Percentiles rank a stretch among this genome's conserved stretches.
Conservation (phyloP, 1,284 basidiomycete genomes). For the Trichosporon ovoides region DNA sequence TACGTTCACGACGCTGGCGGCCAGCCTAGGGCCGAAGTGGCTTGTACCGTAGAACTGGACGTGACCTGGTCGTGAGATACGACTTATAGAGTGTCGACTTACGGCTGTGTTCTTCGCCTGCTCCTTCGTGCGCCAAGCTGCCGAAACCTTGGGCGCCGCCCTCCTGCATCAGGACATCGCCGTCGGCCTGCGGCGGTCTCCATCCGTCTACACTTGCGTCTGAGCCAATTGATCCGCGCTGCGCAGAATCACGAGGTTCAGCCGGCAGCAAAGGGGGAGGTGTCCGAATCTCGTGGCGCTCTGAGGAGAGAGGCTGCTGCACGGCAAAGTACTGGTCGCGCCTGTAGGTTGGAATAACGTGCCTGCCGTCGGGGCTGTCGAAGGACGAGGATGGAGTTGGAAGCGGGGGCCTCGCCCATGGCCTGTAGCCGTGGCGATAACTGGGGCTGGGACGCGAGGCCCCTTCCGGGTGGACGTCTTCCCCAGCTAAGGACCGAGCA, state of each 20-base stretch:
- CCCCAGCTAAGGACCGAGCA: not conserved
- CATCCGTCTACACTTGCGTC: not conserved
- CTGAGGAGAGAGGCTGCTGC: constrained; percentile 13
- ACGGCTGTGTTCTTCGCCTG: constrained; percentile 19
- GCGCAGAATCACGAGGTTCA: not conserved
- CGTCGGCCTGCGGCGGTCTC: constrained; percentile 14
- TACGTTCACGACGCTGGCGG: constrained; percentile 25
- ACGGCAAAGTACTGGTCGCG: constrained; percentile 2
- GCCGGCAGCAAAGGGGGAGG: not conserved
- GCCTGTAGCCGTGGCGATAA: not conserved
- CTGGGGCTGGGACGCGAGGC: not conserved
- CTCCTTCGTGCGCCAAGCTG: constrained; percentile 18
- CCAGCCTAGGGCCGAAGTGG: constrained; percentile 30
- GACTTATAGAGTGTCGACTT: too few species aligned
- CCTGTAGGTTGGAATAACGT: not conserved
- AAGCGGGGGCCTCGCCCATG: not conserved
- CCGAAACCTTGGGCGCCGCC: constrained; percentile 25
- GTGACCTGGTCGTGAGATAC: constrained; percentile 19
- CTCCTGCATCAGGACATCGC: constrained; percentile 25
- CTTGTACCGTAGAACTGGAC: constrained; percentile 33
- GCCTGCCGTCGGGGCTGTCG: not conserved
- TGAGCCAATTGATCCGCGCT: not conserved
- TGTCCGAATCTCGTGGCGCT: constrained; percentile 11
- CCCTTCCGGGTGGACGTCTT: not conserved
- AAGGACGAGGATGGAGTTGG: not conserved